A percentile compares a stretch with the other conserved stretches of the same genome.
phyloP scores from a whole-genome alignment of 768 basidiomycete species.

The Trametes coccinea region DNA sequence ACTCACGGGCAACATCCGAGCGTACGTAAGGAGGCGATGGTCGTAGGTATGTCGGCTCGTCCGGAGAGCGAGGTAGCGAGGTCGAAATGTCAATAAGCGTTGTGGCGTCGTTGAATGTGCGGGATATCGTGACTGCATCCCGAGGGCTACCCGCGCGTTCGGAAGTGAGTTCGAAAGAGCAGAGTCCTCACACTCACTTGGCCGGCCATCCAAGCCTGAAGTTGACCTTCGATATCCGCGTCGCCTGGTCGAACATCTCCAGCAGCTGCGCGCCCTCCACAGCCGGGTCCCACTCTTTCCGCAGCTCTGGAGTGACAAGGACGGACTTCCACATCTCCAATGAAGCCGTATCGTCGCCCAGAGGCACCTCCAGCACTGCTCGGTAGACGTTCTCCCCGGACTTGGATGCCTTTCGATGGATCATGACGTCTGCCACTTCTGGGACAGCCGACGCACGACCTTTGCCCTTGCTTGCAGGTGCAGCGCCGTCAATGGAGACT shows the following conservation, averaged over 20 bases:
- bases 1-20: constrained; percentile 76
- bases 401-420: constrained; percentile 73
- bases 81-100: constrained; percentile 91
- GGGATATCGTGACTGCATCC: constrained; percentile 92
- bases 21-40: constrained; percentile 92
- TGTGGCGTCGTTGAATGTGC: constrained; percentile 75
- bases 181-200: constrained; percentile 57
- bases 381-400: constrained; percentile 78
- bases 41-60: constrained; percentile 89
- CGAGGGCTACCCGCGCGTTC: constrained; percentile 61
- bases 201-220: constrained; percentile 97
- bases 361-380: constrained; percentile 76
- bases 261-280: constrained; percentile 82
- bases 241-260: constrained; percentile 84
- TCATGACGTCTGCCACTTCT: constrained; percentile 68
- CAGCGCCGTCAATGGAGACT: constrained; percentile 38
- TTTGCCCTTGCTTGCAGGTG: constrained; percentile 61
- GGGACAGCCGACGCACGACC: constrained; percentile 51
- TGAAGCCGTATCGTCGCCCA: constrained; percentile 54
- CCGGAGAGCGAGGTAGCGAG: constrained; percentile 86
- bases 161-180: neutral
- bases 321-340: constrained; percentile 82
- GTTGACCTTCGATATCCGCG: constrained; percentile 86
- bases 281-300: constrained; percentile 92
- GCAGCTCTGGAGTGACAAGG: constrained; percentile 80